These are phyloP conservation scores for Trichophaea hybrida DNA, from an alignment of 2,329 filamentous ascomycete species.

Conservation along the genomic window DNA sequence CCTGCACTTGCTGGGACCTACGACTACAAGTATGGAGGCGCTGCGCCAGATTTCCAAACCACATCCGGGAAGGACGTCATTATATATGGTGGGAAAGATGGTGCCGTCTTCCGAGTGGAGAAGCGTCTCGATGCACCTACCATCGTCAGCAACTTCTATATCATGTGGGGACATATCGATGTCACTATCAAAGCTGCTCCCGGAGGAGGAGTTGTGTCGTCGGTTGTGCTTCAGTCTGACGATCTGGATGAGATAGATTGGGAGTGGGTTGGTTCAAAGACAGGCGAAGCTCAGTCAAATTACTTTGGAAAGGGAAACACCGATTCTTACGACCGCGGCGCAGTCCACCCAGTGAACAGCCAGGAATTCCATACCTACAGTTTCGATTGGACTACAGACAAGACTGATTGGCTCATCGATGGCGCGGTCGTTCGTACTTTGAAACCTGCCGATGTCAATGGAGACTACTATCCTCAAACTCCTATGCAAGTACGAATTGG, in stretches of 20 bases:
- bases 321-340: conserved; percentile 71
- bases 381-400: conserved; percentile 75
- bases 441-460: conserved; percentile 44
- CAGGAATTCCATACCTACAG: conserved; percentile 79
- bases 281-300: conserved; percentile 75
- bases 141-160: conserved; percentile 84
- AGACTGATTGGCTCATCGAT: conserved; percentile 77
- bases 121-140: conserved; percentile 71
- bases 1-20: conserved; percentile 25
- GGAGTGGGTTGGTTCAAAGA: conserved; percentile 78
- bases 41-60: conserved; percentile 13
- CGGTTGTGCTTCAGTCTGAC: conserved; percentile 80
- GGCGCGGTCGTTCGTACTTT: conserved; percentile 64
- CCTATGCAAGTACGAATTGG: conserved; percentile 93
- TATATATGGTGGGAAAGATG: conserved; percentile 58
- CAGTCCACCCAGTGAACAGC: conserved; percentile 59
- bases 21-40: conserved; percentile 11
- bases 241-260: conserved; percentile 91
- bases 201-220: conserved; percentile 84
- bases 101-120: conserved; percentile 66
- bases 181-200: conserved; percentile 73
- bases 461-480: conserved; percentile 61
- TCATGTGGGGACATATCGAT: conserved; percentile 94
- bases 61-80: conserved; percentile 40
- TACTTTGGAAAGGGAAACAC: conserved; percentile 92